Evolutionary conservation across 768 basidiomycete genomes (phyloP), one percentile per base, ranked within the genome.

Genomic region (Boletellus ananiceps): DNA sequence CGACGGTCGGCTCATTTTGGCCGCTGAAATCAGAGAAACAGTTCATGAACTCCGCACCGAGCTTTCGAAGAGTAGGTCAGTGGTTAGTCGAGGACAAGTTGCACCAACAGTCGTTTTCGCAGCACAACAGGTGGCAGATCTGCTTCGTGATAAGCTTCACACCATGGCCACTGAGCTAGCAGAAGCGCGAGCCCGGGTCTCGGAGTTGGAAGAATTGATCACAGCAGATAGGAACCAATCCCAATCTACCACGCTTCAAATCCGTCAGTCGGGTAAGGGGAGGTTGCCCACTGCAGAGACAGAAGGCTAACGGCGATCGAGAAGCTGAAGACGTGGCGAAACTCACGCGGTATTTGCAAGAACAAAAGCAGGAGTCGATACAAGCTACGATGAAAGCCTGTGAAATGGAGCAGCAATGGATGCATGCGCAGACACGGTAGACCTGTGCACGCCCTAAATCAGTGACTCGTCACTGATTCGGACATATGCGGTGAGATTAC

Each of bases 51-150:
- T 73, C 13, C 68, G 64, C 40, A 59, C 52, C 21, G 70, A 73
- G 44, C 70, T 71, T 56, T 56, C 46, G 31, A 68, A 60, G 54
- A 64, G 71, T 73, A 57, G 13, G 64, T 56, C 31, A 12, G 21
- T 19, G 5, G 43, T 50, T 34, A 38, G 9, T 33, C 39, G 23
- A 19, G 39, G 29, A 9, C 34, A 7, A 34, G 39, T 29, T 32
- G 15, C 31, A 32, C 43, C 37, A 51, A 53, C 42, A 18, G 33
- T 50, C 18, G n/a, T 49, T 51, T 49, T 49, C 46, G 39, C 33
- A 78, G 76, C 74, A n/a, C 69, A 74, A 48, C 74, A 78, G 61
- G 76, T 78, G 34, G 66, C 71, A 25, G 74, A 77, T 43, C 56
- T 78, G n/a, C 66, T 77, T 5, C 75, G 76, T 13, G 74, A 76